Evolutionary conservation across 192 early-diverging fungal genomes (phyloP).

Genomic region (Coemansia sp.): DNA sequence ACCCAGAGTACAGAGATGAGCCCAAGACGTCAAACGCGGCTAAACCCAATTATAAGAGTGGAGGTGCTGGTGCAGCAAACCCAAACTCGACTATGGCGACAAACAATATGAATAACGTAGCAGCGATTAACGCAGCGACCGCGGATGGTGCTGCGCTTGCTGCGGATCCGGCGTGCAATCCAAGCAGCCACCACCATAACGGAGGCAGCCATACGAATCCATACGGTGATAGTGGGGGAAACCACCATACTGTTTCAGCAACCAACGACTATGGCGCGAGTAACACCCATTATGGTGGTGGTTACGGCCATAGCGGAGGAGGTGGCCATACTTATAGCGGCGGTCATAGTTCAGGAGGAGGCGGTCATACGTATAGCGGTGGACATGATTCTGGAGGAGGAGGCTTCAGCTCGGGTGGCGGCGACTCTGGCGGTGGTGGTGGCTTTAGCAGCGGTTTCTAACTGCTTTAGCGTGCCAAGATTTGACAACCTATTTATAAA

Average conservation of each 20-base stretch:
- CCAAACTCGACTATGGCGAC: too few species aligned
- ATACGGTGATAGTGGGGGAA: neutral
- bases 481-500: neutral
- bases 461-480: neutral
- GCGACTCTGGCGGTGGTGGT: neutral
- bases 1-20: too few species aligned
- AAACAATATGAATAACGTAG: too few species aligned
- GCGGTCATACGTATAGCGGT: neutral
- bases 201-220: neutral
- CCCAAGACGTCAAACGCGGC: too few species aligned
- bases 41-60: too few species aligned
- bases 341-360: neutral
- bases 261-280: neutral
- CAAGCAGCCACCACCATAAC: neutral
- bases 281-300: neutral
- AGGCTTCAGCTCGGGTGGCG: neutral
- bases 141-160: too few species aligned
- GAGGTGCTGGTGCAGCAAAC: too few species aligned
- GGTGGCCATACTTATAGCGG: too few species aligned
- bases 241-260: neutral
- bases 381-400: neutral
- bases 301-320: neutral
- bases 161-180: neutral
- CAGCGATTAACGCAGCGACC: too few species aligned
- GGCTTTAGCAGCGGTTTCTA: neutral